A percentile compares a stretch with the other conserved stretches of the same genome.
Conservation (phyloP, 805 yeast genomes). For the Pichia nakasei region DNA sequence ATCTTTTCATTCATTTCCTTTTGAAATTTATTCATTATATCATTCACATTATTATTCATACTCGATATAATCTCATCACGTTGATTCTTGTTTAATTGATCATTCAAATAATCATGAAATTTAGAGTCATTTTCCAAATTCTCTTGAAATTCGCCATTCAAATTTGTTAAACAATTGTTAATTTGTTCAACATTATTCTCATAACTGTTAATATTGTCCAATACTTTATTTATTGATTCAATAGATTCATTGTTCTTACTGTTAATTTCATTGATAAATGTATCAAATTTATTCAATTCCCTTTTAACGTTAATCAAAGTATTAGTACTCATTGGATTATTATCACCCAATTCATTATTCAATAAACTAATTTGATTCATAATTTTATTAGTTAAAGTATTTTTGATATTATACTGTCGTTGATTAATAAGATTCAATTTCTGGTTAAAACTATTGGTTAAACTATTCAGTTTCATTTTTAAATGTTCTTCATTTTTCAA, state of each 20-base stretch:
- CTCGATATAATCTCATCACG: background rate
- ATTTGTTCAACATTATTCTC: background rate
- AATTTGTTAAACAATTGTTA: background rate
- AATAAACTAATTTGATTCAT: background rate
- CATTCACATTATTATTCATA: background rate
- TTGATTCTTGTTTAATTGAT: background rate
- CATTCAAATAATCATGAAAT: background rate
- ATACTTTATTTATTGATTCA: background rate
- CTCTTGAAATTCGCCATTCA: background rate
- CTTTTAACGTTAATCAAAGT: background rate
- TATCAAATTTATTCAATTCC: background rate
- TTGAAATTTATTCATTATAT: background rate
- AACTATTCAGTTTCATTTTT: background rate
- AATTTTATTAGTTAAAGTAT: background rate
- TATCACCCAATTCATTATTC: background rate
- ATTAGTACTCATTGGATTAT: background rate
- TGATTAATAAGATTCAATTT: background rate
- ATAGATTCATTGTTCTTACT: background rate
- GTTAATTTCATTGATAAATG: background rate
- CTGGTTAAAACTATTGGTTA: constrained; percentile 2
- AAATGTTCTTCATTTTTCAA: constrained; percentile 10
- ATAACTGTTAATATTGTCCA: background rate
- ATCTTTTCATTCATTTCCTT: background rate
- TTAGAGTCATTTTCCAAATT: background rate
- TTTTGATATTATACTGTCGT: background rate